A percentile compares a stretch with the other conserved stretches of the same genome.
Conservation (phyloP, 2,329 filamentous ascomycete species). For the Penicillium sp. region DNA sequence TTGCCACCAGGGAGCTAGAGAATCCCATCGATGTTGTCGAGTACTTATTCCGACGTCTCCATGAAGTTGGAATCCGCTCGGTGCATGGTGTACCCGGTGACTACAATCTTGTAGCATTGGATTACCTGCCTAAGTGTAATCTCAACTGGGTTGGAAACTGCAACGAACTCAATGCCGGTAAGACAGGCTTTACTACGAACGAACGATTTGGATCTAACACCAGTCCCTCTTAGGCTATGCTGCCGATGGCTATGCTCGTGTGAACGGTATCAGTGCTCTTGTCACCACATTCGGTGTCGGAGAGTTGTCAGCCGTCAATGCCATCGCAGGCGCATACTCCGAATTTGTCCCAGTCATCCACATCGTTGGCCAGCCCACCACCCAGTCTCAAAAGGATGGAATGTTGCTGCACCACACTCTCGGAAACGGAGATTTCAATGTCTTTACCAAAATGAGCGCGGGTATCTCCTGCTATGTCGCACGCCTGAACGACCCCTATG, state of each 20-base stretch:
- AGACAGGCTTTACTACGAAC: neutral
- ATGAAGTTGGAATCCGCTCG: slow-evolving; percentile 49
- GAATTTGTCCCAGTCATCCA: slow-evolving; percentile 69
- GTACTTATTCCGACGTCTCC: slow-evolving; percentile 51
- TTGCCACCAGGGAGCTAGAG: slow-evolving; percentile 44
- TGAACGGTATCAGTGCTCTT: slow-evolving; percentile 67
- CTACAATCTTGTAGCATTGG: slow-evolving; percentile 64
- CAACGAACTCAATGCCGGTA: slow-evolving; percentile 61
- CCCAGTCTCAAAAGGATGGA: slow-evolving; percentile 47
- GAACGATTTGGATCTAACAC: neutral
- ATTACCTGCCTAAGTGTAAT: slow-evolving; percentile 55
- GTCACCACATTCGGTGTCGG: slow-evolving; percentile 75
- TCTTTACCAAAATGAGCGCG: slow-evolving; percentile 75
- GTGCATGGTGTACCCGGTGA: slow-evolving; percentile 58
- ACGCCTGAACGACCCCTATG: slow-evolving; percentile 66
- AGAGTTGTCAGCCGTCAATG: slow-evolving; percentile 67
- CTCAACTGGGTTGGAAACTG: slow-evolving; percentile 61
- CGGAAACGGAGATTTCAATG: slow-evolving; percentile 75
- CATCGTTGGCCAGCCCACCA: slow-evolving; percentile 56
- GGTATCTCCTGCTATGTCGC: slow-evolving; percentile 69
- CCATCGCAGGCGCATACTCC: slow-evolving; percentile 70
- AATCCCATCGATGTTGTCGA: slow-evolving; percentile 47
- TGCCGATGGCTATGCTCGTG: slow-evolving; percentile 74
- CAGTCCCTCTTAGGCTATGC: slow-evolving; percentile 58
- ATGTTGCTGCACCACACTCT: slow-evolving; percentile 65